Base-by-base conservation (phyloP, 305 asterid genomes). In the Fraxinus floribunda region DNA sequence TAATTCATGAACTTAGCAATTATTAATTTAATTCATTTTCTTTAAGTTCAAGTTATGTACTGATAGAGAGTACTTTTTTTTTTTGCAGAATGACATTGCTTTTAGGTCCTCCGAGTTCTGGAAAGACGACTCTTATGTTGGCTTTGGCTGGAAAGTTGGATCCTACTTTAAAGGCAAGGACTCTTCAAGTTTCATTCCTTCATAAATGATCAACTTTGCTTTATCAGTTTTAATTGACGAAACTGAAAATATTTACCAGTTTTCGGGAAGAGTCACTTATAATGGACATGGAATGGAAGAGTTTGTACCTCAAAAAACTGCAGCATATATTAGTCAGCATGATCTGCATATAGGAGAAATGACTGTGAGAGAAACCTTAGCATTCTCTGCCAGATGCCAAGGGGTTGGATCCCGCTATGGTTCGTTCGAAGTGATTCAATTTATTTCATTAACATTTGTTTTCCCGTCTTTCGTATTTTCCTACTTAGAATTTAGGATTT, bases 141-240 rank as follows among this genome's bases (percentile, higher is more conserved):
- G 97, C 98, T 80, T 88, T 94, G 88, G 97, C 98, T 2, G 98
- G 98, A 75, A 92, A 86, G 83, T 95, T 94, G 20, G 98, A 92
- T 44, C 85, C 88, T 26, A 68, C 78, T 79, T 90, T 94, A 24
- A 88, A 89, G 88, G 98, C 91, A 83, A 87, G 79, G 29, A 66
- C 13, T 34, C 38, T 22, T 18, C 11, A 36, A 62, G 35, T n/a
- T 74, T 30, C 32, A 41, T 34, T 68, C 38, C n/a, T 52, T 57
- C 62, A 16, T 5, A 7, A 20, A 29, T 41, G 86, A 13, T 30
- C 2, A 29, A n/a, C 52, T 26, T 34, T 15, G 20, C 8, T 6
- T 11, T 83, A 68, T 68, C 38, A 68, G 20, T 29, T 68, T 68
- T 83, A 15, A 73, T 34, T 35, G 55, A 44, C 36, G 2, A 34